These are phyloP conservation scores for Lipomyces yamanashiensis DNA, from an alignment of 805 yeast genomes.

Conservation along the genomic window DNA sequence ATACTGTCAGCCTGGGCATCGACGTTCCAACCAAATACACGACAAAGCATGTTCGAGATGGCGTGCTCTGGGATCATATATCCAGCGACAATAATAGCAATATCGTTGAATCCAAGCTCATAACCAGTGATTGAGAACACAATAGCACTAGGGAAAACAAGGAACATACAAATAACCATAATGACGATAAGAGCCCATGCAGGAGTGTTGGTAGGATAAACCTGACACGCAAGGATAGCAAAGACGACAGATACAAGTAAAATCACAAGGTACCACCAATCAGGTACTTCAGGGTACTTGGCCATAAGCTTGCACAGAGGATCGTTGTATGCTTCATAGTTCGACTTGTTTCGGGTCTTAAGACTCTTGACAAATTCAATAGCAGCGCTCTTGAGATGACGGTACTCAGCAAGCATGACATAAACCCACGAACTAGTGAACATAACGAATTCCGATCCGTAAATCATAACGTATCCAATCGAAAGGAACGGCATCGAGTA, in stretches of 20 bases:
- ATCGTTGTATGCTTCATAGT: conserved; percentile 27
- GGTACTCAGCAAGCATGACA: conserved; percentile 23
- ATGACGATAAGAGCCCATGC: conserved; percentile 65
- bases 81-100: conserved; percentile 68
- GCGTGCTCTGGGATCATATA: conserved; percentile 61
- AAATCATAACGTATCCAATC: conserved; percentile 39
- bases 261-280: conserved; percentile 60
- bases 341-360: conserved; percentile 23
- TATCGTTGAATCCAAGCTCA: conserved; percentile 62
- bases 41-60: conserved; percentile 56
- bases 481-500: conserved; percentile 62
- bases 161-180: too few relatives aligned
- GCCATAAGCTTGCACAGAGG: conserved; percentile 55
- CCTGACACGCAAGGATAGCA: conserved; percentile 49
- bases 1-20: conserved; percentile 59
- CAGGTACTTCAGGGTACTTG: conserved; percentile 64
- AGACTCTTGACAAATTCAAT: conserved; percentile 39
- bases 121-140: conserved; percentile 67
- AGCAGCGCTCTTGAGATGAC: conserved; percentile 10
- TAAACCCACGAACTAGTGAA: too few relatives aligned
- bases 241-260: conserved; percentile 54
- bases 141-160: conserved; percentile 65
- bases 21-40: conserved; percentile 61
- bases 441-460: conserved; percentile 35
- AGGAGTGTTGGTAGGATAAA: conserved; percentile 57